Percentiles rank a stretch among this genome's conserved stretches.
Evolutionary conservation across 768 basidiomycete species (phyloP).

Genomic region (Auriscalpium vulgare): DNA sequence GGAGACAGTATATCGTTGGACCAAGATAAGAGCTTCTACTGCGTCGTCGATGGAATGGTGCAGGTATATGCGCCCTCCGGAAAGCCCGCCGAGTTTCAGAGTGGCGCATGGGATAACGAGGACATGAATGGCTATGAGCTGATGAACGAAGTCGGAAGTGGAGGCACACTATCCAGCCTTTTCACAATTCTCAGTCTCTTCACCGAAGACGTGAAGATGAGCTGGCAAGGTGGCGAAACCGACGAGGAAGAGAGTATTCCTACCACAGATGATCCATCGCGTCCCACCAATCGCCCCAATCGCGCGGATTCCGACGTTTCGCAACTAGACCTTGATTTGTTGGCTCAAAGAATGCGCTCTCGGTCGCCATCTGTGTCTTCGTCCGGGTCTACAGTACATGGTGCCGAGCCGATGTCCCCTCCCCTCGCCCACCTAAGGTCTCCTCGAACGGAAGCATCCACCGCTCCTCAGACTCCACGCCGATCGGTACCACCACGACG

Average conservation of each 20-base stretch:
- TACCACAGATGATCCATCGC: constrained; percentile 4
- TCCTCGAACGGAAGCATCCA: background rate
- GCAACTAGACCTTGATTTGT: constrained; percentile 38
- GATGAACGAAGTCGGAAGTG: constrained; percentile 91
- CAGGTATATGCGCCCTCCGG: constrained; percentile 82
- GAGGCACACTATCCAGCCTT: constrained; percentile 90
- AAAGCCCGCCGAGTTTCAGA: constrained; percentile 36
- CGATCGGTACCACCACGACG: background rate
- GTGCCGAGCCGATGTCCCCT: constrained; percentile 25
- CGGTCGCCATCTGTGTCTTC: constrained; percentile 60
- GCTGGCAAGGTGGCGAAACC: constrained; percentile 65
- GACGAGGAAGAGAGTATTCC: constrained; percentile 16
- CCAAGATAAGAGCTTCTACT: constrained; percentile 93
- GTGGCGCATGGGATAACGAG: constrained; percentile 69
- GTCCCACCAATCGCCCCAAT: constrained; percentile 15
- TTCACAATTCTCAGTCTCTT: constrained; percentile 97
- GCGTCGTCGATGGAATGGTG: constrained; percentile 95
- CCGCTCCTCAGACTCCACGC: background rate
- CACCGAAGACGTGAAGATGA: constrained; percentile 88
- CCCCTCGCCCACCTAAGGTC: constrained; percentile 9
- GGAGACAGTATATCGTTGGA: constrained; percentile 91
- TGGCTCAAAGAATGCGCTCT: constrained; percentile 21
- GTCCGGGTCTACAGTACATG: constrained; percentile 61
- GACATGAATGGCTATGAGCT: constrained; percentile 94
- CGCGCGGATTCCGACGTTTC: constrained; percentile 62